Conservation (phyloP, 1,284 basidiomycete species). For the Schizopora paradoxa region DNA sequence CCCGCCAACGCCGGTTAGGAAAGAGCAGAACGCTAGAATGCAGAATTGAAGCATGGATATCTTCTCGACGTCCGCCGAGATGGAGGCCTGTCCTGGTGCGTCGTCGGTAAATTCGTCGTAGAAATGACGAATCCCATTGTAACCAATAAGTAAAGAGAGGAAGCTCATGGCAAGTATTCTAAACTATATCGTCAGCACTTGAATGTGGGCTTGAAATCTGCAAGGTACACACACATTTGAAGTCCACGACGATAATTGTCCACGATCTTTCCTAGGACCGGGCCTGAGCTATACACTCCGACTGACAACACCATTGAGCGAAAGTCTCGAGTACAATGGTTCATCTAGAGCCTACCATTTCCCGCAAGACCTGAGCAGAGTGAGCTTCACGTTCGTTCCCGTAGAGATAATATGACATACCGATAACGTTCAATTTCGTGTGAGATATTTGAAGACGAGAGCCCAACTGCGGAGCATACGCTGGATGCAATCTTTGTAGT, state of each 20-base stretch:
- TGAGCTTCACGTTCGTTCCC: not conserved
- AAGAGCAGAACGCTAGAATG: slow-evolving; percentile 43
- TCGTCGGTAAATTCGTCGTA: slow-evolving; percentile 34
- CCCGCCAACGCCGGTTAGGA: slow-evolving; percentile 58
- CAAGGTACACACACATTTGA: slow-evolving; percentile 32
- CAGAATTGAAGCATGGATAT: slow-evolving; percentile 26
- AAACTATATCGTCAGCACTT: slow-evolving; percentile 9
- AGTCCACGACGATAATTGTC: slow-evolving; percentile 65
- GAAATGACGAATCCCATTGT: slow-evolving; percentile 59
- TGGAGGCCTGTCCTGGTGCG: not conserved
- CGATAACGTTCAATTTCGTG: slow-evolving; percentile 72
- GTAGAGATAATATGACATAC: slow-evolving; percentile 24
- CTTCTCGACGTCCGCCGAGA: not conserved
- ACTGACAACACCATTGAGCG: slow-evolving; percentile 33
- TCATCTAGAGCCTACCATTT: slow-evolving; percentile 42
- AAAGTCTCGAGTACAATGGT: slow-evolving; percentile 16
- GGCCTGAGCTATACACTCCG: slow-evolving; percentile 53
- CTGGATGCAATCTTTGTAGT: slow-evolving; percentile 32
- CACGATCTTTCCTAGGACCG: slow-evolving; percentile 66
- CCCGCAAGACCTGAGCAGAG: slow-evolving; percentile 41
- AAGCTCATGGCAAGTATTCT: slow-evolving; percentile 36
- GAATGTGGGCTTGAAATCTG: not conserved
- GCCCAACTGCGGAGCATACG: slow-evolving; percentile 77
- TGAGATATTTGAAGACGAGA: slow-evolving; percentile 64
- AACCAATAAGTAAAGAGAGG: slow-evolving; percentile 53